Conservation (phyloP, 345 rosid genomes). For the Angophora floribunda region DNA sequence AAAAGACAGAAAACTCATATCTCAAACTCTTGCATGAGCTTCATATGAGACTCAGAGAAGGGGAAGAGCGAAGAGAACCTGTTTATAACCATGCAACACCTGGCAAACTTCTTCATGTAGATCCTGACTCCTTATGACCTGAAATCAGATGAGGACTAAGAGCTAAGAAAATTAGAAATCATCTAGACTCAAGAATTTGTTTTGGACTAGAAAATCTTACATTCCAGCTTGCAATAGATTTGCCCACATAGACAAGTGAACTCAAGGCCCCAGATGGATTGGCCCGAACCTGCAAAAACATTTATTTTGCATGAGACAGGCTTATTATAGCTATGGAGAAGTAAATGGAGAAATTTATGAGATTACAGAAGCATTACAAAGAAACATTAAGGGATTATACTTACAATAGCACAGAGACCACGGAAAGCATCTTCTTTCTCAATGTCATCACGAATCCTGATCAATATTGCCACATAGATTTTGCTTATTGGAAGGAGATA, state of each 20-base stretch:
- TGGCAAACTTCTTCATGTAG: conserved; percentile 81
- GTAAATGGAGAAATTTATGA: background rate
- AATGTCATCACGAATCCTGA: conserved; percentile 91
- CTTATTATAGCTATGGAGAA: background rate
- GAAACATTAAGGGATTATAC: background rate
- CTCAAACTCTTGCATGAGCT: background rate
- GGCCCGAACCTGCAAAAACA: conserved; percentile 52
- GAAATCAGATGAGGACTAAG: background rate
- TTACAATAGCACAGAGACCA: conserved; percentile 96
- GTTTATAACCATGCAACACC: conserved; percentile 90
- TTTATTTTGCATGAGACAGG: background rate
- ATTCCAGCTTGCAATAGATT: conserved; percentile 96
- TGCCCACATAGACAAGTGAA: conserved; percentile 80
- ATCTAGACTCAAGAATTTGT: background rate
- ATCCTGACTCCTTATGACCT: conserved; percentile 89
- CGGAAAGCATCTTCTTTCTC: conserved; percentile 98
- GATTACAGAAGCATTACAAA: background rate
- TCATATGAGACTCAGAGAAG: background rate
- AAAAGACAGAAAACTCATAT: background rate
- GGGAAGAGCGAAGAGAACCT: conserved; percentile 25
- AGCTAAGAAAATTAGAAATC: background rate
- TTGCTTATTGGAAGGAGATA: background rate
- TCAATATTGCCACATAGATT: background rate
- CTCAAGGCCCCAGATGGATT: conserved; percentile 91
- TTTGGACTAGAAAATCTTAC: conserved; percentile 34